phyloP scores from a whole-genome alignment of 345 rosid genomes.

The Sonneratia caseolaris region DNA sequence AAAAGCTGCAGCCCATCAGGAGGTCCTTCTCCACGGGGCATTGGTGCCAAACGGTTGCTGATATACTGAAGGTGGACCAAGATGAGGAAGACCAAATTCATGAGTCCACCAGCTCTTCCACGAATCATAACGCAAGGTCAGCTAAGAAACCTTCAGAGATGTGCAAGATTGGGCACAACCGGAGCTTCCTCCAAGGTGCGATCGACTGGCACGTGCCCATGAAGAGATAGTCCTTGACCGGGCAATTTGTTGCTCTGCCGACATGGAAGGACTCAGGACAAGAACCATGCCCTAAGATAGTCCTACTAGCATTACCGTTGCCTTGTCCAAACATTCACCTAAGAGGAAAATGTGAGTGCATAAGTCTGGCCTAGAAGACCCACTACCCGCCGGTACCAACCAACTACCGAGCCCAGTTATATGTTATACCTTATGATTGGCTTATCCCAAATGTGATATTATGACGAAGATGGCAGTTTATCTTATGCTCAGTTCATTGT shows the following conservation, averaged over 20 bases:
- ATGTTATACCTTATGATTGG: not conserved
- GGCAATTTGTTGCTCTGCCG: slow-evolving; percentile 27
- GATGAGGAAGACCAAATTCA: slow-evolving; percentile 11
- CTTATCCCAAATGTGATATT: not conserved
- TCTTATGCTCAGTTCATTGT: not conserved
- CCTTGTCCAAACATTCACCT: not conserved
- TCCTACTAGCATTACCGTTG: not conserved
- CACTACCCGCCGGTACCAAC: not conserved
- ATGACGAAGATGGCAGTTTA: not conserved
- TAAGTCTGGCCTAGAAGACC: not conserved
- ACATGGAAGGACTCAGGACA: not conserved
- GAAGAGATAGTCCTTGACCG: slow-evolving; percentile 60
- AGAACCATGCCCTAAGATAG: not conserved
- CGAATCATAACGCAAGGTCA: slow-evolving; percentile 15
- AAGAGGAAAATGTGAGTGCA: not conserved
- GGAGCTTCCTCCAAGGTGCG: slow-evolving; percentile 17
- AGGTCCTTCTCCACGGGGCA: slow-evolving; percentile 10
- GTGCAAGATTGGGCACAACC: slow-evolving; percentile 19
- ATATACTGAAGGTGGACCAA: slow-evolving; percentile 23
- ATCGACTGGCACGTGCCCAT: slow-evolving; percentile 14
- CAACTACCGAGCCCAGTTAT: no score
- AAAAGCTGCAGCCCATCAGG: slow-evolving; percentile 4
- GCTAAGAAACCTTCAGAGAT: slow-evolving; percentile 19
- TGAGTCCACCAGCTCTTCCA: not conserved
- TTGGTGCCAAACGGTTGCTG: slow-evolving; percentile 33